A percentile compares a stretch with the other conserved stretches of the same genome.
These are phyloP conservation scores for Sporisorium sorghi DNA, from an alignment of 1,284 basidiomycete species.

Conservation along the genomic window DNA sequence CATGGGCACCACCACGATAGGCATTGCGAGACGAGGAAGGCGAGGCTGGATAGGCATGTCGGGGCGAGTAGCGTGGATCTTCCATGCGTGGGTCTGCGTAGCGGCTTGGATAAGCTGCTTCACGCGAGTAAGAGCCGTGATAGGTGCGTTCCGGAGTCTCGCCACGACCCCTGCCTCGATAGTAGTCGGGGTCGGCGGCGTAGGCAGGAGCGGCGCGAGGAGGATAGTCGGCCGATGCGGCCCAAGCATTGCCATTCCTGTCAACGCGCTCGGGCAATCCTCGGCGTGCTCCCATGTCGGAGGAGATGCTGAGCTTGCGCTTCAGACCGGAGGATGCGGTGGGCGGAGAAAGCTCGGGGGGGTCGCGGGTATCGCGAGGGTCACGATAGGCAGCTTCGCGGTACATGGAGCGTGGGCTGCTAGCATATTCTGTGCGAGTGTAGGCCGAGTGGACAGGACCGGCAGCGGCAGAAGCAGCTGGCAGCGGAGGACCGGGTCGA, in stretches of 20 bases:
- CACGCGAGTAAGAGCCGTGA: conserved; percentile 29
- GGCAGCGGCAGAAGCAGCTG: conserved; percentile 9
- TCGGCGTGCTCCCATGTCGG: conserved; percentile 25
- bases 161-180: conserved; percentile 27
- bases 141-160: conserved; percentile 41
- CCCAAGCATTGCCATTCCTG: conserved; percentile 23
- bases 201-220: conserved; percentile 16
- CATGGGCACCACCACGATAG: conserved; percentile 26
- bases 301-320: conserved; percentile 44
- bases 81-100: conserved; percentile 30
- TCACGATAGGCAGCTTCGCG: conserved; percentile 43
- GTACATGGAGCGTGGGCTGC: conserved; percentile 32
- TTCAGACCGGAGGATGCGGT: conserved; percentile 17
- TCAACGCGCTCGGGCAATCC: conserved; percentile 27
- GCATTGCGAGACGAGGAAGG: conserved; percentile 30
- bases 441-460: conserved; percentile 19
- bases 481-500: conserved; percentile 20
- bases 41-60: conserved; percentile 29
- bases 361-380: conserved; percentile 36
- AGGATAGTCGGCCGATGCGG: conserved; percentile 21
- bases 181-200: conserved; percentile 29
- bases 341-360: conserved; percentile 40
- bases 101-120: conserved; percentile 33
- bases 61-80: conserved; percentile 50
- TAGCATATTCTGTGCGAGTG: conserved; percentile 31